These are phyloP conservation scores for Abrus precatorius DNA, from an alignment of 306 rosid genomes.

Conservation along the genomic window DNA sequence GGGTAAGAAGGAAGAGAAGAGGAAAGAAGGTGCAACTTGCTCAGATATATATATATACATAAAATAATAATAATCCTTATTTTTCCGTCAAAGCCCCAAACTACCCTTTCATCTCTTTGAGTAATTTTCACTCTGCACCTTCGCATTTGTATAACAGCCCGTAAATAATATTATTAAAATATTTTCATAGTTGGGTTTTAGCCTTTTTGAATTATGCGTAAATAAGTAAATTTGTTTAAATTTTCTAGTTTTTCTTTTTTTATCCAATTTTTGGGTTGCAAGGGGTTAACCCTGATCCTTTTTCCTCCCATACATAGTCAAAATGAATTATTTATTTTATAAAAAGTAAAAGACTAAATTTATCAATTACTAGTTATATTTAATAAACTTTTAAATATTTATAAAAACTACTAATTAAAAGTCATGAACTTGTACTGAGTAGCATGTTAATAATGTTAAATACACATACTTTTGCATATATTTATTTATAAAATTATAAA, in stretches of 20 bases:
- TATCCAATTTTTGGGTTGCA: not conserved
- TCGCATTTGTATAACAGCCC: not conserved
- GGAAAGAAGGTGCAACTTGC: slow-evolving; percentile 16
- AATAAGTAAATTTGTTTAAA: slow-evolving; percentile 9
- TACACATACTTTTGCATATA: not conserved
- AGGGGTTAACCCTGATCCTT: too few relatives aligned
- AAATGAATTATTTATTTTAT: too few relatives aligned
- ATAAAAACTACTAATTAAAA: too few relatives aligned
- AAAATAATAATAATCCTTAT: slow-evolving; percentile 30
- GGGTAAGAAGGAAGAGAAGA: slow-evolving; percentile 29
- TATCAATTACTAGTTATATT: not conserved
- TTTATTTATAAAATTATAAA: too few relatives aligned
- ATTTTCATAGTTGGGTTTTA: not conserved
- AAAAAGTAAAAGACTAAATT: not conserved
- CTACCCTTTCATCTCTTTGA: slow-evolving; percentile 23
- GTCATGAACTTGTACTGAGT: too few relatives aligned
- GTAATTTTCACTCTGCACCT: not conserved
- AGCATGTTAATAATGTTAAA: not conserved
- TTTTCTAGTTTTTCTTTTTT: not conserved
- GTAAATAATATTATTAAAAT: not conserved
- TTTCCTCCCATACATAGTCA: too few relatives aligned
- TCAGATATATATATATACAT: slow-evolving; percentile 21
- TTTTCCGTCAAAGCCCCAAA: slow-evolving; percentile 44
- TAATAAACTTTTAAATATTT: too few relatives aligned
- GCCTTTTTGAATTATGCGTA: slow-evolving; percentile 7